phyloP scores from a whole-genome alignment of 345 rosid genomes.

The Erucastrum elatum region DNA sequence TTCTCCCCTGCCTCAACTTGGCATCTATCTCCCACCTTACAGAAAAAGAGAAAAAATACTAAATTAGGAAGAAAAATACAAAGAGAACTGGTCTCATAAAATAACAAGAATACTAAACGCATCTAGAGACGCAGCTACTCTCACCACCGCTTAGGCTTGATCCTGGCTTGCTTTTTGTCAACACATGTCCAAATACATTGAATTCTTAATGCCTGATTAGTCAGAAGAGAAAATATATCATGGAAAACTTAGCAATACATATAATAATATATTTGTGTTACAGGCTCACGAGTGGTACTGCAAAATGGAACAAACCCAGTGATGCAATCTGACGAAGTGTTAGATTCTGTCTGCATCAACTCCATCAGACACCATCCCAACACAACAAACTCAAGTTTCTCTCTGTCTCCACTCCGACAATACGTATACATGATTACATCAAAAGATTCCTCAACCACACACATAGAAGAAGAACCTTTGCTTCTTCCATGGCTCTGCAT shows the following conservation, averaged over 20 bases:
- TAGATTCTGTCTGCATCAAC: constrained; percentile 43
- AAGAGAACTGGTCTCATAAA: too few relatives aligned
- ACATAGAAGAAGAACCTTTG: constrained; percentile 11
- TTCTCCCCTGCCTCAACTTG: constrained; percentile 91
- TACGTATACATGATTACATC: background rate
- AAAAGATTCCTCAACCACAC: constrained; percentile 28
- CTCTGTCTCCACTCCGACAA: constrained; percentile 32
- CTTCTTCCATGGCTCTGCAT: constrained; percentile 32
- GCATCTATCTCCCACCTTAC: constrained; percentile 85
- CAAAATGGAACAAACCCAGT: constrained; percentile 40
- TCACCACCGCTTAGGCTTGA: too few relatives aligned
- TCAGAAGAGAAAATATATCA: too few relatives aligned
- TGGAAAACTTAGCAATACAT: too few relatives aligned
- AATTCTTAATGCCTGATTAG: too few relatives aligned
- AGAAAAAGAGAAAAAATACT: too few relatives aligned
- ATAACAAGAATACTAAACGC: too few relatives aligned
- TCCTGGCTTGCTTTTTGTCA: too few relatives aligned
- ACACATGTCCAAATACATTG: too few relatives aligned
- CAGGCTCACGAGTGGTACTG: constrained; percentile 43
- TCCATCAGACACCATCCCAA: constrained; percentile 34
- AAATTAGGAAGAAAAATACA: too few relatives aligned
- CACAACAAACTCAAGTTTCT: constrained; percentile 28
- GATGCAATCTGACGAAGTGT: constrained; percentile 36
- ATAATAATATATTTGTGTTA: constrained; percentile 10
- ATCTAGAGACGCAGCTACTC: too few relatives aligned